Evolutionary conservation across 768 basidiomycete species (phyloP), one percentile per base, ranked within the genome.

Genomic region (Lactarius akahatsu): DNA sequence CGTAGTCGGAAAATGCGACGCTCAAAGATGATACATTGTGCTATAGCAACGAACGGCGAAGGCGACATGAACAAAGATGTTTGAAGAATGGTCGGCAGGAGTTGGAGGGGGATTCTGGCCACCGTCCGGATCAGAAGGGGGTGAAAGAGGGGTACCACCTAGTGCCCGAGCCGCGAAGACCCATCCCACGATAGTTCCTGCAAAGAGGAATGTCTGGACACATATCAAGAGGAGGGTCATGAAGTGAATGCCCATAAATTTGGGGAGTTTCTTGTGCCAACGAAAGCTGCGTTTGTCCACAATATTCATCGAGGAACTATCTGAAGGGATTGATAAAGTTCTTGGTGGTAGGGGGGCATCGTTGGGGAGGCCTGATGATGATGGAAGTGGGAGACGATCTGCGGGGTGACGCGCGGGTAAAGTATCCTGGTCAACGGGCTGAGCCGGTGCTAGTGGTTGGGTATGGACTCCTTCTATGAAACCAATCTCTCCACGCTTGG

Each of bases 401-500:
- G 81, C 81, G 45, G 82, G 83, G 73, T 87, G 85, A 50, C 82
- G 77, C 20, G 75, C 77, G n/a, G 82, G 84, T 15, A 83, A 16
- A 18, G 61, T n/a, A 41, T 57, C 54, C 23, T 32, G 32, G 20
- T 38, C 50, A 23, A 38, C 62, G 20, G 11, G 8, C 73, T 52
- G 68, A 45, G 3, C 15, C 15, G 20, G 32, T 57, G 63, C 65
- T 61, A 59, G 67, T 65, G 64, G 71, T 68, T 40, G 62, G 40
- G 69, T 74, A 62, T 78, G 78, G 23, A 78, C 61, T 13, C 75
- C 79, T 61, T 85, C 86, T 34, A 78, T 66, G 72, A 78, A 90
- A 26, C 88, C 88, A 60, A 90, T 85, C 72, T 89, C 88, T 32
- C 87, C 89, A 23, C 82, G 79, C 74, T 89, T 89, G 54, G 72